phyloP scores from a whole-genome alignment of 345 rosid species.

The Dipteronia dyeriana region DNA sequence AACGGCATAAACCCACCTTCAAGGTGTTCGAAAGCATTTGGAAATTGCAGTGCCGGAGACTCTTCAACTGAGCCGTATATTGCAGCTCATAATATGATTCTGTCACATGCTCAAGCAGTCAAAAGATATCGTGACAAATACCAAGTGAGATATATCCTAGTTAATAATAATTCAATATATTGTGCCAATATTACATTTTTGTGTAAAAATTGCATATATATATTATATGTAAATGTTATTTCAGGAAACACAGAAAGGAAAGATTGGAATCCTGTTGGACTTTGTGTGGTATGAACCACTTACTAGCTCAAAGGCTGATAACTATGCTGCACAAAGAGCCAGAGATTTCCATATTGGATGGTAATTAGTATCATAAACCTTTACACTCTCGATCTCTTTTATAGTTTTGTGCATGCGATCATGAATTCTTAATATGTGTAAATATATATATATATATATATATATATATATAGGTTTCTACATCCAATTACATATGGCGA shows the following conservation, averaged over 20 bases:
- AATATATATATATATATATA: too few species aligned
- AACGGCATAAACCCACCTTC: conserved; percentile 54
- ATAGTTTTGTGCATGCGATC: too few species aligned
- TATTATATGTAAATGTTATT: background rate
- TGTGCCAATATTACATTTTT: too few species aligned
- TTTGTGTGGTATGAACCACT: conserved; percentile 69
- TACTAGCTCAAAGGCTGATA: conserved; percentile 48
- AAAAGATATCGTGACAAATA: conserved; percentile 53
- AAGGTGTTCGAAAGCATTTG: conserved; percentile 58
- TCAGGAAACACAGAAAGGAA: conserved; percentile 57
- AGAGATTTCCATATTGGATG: conserved; percentile 75
- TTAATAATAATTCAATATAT: background rate
- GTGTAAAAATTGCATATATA: too few species aligned
- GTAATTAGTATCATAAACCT: conserved; percentile 23
- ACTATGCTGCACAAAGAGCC: conserved; percentile 68
- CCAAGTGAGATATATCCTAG: too few species aligned
- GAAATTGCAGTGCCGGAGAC: conserved; percentile 59
- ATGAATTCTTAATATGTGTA: background rate
- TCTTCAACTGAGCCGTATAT: conserved; percentile 65
- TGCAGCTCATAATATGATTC: conserved; percentile 53
- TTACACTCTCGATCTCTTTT: too few species aligned
- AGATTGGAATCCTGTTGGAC: conserved; percentile 63
- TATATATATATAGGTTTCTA: conserved; percentile 48
- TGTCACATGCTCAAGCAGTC: conserved; percentile 59
- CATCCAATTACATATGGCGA: conserved; percentile 67